phyloP scores from a whole-genome alignment of 768 basidiomycete species.

The Artomyces pyxidatus region DNA sequence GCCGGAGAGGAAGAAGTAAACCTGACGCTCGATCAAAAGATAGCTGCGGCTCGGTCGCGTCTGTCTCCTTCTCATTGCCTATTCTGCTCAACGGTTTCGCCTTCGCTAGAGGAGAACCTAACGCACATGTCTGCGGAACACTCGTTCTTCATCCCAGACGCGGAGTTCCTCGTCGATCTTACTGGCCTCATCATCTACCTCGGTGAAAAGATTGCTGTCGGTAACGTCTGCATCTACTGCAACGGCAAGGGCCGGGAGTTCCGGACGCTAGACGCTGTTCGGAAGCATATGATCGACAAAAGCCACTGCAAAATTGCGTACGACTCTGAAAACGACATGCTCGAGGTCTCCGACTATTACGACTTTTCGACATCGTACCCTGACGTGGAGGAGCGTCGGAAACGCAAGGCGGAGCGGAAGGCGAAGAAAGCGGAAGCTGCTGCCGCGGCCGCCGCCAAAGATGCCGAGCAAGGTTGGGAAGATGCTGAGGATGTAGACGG shows the following conservation, averaged over 20 bases:
- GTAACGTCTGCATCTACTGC: slow-evolving; percentile 89
- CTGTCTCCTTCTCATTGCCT: slow-evolving; percentile 68
- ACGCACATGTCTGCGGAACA: slow-evolving; percentile 82
- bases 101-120: slow-evolving; percentile 57
- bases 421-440: slow-evolving; percentile 9
- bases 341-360: slow-evolving; percentile 90
- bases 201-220: slow-evolving; percentile 89
- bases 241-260: slow-evolving; percentile 78
- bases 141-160: slow-evolving; percentile 95
- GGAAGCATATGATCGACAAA: slow-evolving; percentile 96
- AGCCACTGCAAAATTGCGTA: slow-evolving; percentile 95
- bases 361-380: slow-evolving; percentile 85
- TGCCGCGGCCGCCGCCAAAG: slow-evolving; percentile 19
- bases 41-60: slow-evolving; percentile 59
- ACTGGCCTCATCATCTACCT: slow-evolving; percentile 78
- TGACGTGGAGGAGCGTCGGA: slow-evolving; percentile 26
- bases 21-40: slow-evolving; percentile 63
- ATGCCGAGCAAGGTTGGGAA: slow-evolving; percentile 25
- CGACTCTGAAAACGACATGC: slow-evolving; percentile 66
- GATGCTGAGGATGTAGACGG: slow-evolving; percentile 21
- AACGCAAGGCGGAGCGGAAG: slow-evolving; percentile 11
- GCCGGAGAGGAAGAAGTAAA: slow-evolving; percentile 40
- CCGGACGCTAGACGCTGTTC: slow-evolving; percentile 75
- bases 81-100: slow-evolving; percentile 60
- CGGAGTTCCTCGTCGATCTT: slow-evolving; percentile 81